phyloP scores from a whole-genome alignment of 192 early-diverging fungal species.

The Backusella circina region DNA sequence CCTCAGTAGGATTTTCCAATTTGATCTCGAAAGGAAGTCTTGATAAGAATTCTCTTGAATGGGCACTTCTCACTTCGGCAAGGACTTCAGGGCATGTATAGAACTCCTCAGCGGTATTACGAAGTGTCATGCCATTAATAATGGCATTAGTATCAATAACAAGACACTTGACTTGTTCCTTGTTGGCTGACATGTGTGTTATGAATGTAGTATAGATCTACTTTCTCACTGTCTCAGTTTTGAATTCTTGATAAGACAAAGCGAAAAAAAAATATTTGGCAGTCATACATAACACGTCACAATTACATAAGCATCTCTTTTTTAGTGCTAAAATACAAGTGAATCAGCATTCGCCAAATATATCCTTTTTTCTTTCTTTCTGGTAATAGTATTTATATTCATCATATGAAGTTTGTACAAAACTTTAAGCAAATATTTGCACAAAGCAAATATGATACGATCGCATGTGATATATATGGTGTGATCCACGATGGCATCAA shows the following conservation, averaged over 20 bases:
- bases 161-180: slow-evolving; percentile 26
- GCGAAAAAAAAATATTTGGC: neutral
- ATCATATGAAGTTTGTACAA: slow-evolving; percentile 14
- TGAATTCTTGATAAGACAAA: neutral
- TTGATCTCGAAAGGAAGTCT: slow-evolving; percentile 62
- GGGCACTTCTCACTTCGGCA: slow-evolving; percentile 75
- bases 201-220: neutral
- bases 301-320: neutral
- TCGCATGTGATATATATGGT: slow-evolving; percentile 32
- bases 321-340: neutral
- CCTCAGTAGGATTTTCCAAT: slow-evolving; percentile 56
- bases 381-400: neutral
- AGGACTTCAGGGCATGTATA: slow-evolving; percentile 88
- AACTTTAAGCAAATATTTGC: neutral
- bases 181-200: neutral
- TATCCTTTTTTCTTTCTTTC: neutral
- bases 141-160: slow-evolving; percentile 77
- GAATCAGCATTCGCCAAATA: neutral
- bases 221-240: neutral
- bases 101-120: slow-evolving; percentile 64
- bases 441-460: slow-evolving; percentile 12
- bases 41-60: slow-evolving; percentile 58
- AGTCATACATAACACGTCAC: neutral
- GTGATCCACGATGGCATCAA: slow-evolving; percentile 29
- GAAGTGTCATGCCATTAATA: slow-evolving; percentile 58